phyloP scores from a whole-genome alignment of 345 rosid species.

The Linum lewisii region DNA sequence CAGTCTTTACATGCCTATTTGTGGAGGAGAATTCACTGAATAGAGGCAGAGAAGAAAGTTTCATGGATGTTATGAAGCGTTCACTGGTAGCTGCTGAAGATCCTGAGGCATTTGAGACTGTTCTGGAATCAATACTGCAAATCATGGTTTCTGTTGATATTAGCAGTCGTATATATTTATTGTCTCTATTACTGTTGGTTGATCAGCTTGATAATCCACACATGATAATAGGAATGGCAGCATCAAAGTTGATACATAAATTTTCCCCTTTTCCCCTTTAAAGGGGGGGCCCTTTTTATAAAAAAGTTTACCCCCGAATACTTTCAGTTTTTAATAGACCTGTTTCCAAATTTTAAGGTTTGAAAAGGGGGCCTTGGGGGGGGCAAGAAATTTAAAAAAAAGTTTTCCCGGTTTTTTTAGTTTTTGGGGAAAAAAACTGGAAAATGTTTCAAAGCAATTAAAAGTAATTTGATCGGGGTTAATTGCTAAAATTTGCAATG shows the following conservation, averaged over 20 bases:
- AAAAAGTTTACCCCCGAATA: too few relatives aligned
- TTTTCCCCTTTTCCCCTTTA: too few relatives aligned
- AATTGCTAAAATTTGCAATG: too few relatives aligned
- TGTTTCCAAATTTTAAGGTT: too few relatives aligned
- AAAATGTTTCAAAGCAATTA: too few relatives aligned
- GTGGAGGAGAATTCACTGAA: slow-evolving; percentile 24
- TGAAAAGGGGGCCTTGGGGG: too few relatives aligned
- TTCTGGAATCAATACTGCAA: slow-evolving; percentile 65
- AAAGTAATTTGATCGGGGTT: too few relatives aligned
- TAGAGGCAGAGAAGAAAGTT: slow-evolving; percentile 34
- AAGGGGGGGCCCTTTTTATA: too few relatives aligned
- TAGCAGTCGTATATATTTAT: slow-evolving; percentile 51
- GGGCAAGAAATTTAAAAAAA: too few relatives aligned
- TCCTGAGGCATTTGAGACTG: slow-evolving; percentile 60
- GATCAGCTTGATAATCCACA: slow-evolving; percentile 79
- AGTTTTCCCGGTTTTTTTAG: too few relatives aligned
- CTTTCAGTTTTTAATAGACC: too few relatives aligned
- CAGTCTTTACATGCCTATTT: slow-evolving; percentile 47
- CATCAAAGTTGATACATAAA: slow-evolving; percentile 60
- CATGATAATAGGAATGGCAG: slow-evolving; percentile 53
- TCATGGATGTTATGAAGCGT: slow-evolving; percentile 49
- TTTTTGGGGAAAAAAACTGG: too few relatives aligned
- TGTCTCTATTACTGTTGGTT: slow-evolving; percentile 60
- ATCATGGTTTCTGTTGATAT: slow-evolving; percentile 66
- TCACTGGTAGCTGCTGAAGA: slow-evolving; percentile 52